Evolutionary conservation across 2,329 filamentous ascomycete genomes (phyloP).

Genomic region (Sordariomycetes sp.): DNA sequence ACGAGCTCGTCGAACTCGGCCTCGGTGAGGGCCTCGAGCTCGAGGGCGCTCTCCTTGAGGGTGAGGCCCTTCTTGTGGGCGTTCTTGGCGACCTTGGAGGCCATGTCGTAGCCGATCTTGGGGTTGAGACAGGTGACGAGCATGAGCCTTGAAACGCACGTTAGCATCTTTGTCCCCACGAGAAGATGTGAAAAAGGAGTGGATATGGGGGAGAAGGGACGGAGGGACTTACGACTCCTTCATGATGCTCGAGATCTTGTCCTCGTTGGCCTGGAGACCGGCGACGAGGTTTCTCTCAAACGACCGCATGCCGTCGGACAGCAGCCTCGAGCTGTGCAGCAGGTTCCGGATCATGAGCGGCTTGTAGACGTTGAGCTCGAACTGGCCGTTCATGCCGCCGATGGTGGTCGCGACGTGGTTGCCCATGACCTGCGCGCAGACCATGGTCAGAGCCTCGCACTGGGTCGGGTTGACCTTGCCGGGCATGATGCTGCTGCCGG

Average conservation of each 20-base stretch:
- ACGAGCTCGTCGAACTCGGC: constrained; percentile 88
- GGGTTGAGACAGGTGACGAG: constrained; percentile 95
- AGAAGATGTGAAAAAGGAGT: neutral
- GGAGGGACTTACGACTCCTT: constrained; percentile 67
- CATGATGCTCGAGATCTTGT: constrained; percentile 78
- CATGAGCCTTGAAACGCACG: constrained; percentile 63
- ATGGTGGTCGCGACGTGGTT: constrained; percentile 91
- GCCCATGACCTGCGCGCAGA: constrained; percentile 94
- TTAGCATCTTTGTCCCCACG: neutral
- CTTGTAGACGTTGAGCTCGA: constrained; percentile 98
- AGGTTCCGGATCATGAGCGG: constrained; percentile 91
- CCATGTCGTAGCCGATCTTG: constrained; percentile 96
- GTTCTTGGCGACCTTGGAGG: constrained; percentile 94
- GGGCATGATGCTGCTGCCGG: constrained; percentile 96
- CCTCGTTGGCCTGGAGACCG: constrained; percentile 85
- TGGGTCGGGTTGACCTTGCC: constrained; percentile 99
- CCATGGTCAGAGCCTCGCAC: constrained; percentile 95
- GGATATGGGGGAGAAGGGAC: neutral
- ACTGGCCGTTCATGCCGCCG: constrained; percentile 94
- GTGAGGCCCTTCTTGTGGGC: constrained; percentile 97
- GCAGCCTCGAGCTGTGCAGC: constrained; percentile 77
- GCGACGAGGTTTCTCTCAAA: constrained; percentile 89
- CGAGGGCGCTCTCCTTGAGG: constrained; percentile 85
- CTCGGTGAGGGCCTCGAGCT: constrained; percentile 76
- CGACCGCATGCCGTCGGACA: constrained; percentile 85